Percentiles rank a stretch among this genome's conserved stretches.
These are phyloP conservation scores for Hyaloperonospora arabidopsidis DNA, from an alignment of 352 stramenopile genomes.

Conservation along the genomic window DNA sequence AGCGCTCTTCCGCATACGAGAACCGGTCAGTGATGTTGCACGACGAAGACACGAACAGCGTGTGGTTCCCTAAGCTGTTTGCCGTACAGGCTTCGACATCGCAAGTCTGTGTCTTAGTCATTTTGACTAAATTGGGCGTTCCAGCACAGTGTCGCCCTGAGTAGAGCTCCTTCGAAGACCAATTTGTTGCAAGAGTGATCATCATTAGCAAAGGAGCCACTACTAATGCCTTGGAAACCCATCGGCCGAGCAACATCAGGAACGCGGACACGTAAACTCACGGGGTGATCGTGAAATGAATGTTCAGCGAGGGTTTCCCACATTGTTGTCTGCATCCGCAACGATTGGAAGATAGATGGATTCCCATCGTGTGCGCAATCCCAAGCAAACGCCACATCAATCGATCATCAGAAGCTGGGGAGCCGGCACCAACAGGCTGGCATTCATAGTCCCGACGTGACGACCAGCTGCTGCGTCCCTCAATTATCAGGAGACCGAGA, in stretches of 20 bases:
- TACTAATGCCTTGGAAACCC: constrained; percentile 7
- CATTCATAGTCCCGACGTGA: too few species aligned
- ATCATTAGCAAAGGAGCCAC: constrained; percentile 6
- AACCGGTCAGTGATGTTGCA: constrained; percentile 29
- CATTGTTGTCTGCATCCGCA: too few species aligned
- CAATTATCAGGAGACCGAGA: too few species aligned
- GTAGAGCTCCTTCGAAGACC: constrained; percentile 21
- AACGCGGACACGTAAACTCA: neutral
- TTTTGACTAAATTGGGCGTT: constrained; percentile 22
- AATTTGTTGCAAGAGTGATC: constrained; percentile 18
- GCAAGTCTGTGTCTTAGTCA: constrained; percentile 18
- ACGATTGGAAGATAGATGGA: too few species aligned
- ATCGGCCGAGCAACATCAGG: constrained; percentile 15
- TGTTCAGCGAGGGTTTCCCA: too few species aligned
- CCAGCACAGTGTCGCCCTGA: constrained; percentile 25
- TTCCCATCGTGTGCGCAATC: too few species aligned
- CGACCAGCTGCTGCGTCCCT: too few species aligned
- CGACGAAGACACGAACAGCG: constrained; percentile 17
- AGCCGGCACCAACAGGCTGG: too few species aligned
- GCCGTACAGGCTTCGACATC: constrained; percentile 15
- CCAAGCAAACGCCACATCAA: too few species aligned
- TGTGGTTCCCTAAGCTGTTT: constrained; percentile 18
- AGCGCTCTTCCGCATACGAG: constrained; percentile 18
- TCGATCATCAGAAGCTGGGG: too few species aligned
- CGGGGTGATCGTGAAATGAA: too few species aligned